phyloP scores from a whole-genome alignment of 176 grass and related monocot species.

The Themeda triandra region DNA sequence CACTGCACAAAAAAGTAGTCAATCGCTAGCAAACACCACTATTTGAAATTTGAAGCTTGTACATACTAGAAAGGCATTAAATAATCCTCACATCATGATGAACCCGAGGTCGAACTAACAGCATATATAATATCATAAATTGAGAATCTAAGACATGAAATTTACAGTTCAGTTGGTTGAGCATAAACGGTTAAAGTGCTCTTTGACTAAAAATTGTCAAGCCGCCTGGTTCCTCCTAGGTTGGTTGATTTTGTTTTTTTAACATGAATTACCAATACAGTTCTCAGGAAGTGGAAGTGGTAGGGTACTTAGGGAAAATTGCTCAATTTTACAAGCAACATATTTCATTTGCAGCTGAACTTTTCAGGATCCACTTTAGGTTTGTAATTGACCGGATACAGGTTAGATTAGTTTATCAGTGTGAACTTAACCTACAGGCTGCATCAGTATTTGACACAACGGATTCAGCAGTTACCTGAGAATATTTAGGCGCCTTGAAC shows the following conservation, averaged over 20 bases:
- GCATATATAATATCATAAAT: constrained; percentile 16
- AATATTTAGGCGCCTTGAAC: constrained; percentile 84
- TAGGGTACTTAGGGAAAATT: not conserved
- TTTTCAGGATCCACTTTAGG: not conserved
- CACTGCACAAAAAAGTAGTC: constrained; percentile 46
- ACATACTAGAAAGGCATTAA: constrained; percentile 12
- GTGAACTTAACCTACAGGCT: not conserved
- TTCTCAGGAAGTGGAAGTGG: not conserved
- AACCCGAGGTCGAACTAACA: not conserved
- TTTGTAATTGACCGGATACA: not conserved
- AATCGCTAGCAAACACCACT: constrained; percentile 15
- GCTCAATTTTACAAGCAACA: not conserved
- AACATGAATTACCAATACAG: constrained; percentile 1
- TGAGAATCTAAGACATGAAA: not conserved
- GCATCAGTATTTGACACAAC: not conserved
- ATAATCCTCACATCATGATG: not conserved
- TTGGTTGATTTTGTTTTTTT: not conserved
- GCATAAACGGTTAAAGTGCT: not conserved
- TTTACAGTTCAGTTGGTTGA: not conserved
- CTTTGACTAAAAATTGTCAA: not conserved
- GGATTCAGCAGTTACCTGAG: constrained; percentile 60
- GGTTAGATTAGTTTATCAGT: constrained; percentile 12
- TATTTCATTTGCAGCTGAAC: not conserved
- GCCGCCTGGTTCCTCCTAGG: not conserved
- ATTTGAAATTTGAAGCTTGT: not conserved